Conservation (phyloP, 331 rosid species). For the Telfairia occidentalis region DNA sequence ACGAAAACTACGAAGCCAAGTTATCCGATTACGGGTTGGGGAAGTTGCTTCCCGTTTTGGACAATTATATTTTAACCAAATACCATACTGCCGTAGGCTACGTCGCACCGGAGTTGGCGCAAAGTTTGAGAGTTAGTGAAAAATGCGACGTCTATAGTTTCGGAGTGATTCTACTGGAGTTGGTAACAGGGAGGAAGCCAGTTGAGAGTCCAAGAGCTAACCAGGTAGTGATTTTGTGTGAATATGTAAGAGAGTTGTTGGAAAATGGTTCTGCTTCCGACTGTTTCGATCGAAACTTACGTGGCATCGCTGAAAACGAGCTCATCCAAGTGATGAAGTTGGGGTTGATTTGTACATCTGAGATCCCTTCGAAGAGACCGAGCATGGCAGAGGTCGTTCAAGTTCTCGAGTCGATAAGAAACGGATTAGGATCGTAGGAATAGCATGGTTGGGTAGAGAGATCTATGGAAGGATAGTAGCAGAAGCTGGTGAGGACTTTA, state of each 20-base stretch:
- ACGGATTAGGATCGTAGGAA: constrained; percentile 50
- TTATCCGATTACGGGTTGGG: constrained; percentile 86
- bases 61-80: constrained; percentile 61
- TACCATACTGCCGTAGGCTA: constrained; percentile 82
- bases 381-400: constrained; percentile 98
- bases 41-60: constrained; percentile 88
- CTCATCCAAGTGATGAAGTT: constrained; percentile 84
- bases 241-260: constrained; percentile 64
- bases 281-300: constrained; percentile 69
- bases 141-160: constrained; percentile 93
- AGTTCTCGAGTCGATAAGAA: constrained; percentile 91
- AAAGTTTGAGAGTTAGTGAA: constrained; percentile 74
- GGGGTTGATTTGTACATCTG: constrained; percentile 82
- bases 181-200: constrained; percentile 92
- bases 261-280: constrained; percentile 70
- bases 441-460: neutral
- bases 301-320: constrained; percentile 75
- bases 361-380: constrained; percentile 79
- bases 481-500: neutral
- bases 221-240: constrained; percentile 84
- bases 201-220: constrained; percentile 78
- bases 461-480: neutral
- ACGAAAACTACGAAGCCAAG: constrained; percentile 66
- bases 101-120: constrained; percentile 95
- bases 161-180: constrained; percentile 88